A percentile compares a stretch with the other conserved stretches of the same genome.
phyloP scores from a whole-genome alignment of 345 rosid genomes.

The Gossypium arboreum region DNA sequence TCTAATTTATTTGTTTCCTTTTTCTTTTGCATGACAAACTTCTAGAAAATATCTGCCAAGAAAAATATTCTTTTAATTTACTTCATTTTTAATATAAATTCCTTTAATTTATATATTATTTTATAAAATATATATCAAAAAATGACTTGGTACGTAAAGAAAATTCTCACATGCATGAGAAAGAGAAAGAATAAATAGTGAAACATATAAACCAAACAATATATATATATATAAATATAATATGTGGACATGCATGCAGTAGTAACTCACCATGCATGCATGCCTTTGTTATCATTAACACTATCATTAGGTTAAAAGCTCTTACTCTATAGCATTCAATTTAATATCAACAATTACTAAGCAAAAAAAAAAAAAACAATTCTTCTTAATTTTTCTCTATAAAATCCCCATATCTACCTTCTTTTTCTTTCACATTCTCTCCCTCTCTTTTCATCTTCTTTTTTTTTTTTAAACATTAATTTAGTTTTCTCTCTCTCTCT shows the following conservation, averaged over 20 bases:
- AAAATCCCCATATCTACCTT: conserved; percentile 29
- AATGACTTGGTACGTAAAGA: background rate
- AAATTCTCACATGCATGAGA: background rate
- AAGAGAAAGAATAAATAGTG: background rate
- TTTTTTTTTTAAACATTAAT: background rate
- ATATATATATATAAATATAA: background rate
- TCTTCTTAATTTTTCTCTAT: conserved; percentile 24
- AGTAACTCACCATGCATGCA: conserved; percentile 19
- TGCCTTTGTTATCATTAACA: conserved; percentile 19
- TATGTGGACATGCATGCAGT: conserved; percentile 12
- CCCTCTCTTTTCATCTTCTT: background rate
- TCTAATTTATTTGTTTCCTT: background rate
- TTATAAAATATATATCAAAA: too few relatives aligned
- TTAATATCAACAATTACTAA: background rate
- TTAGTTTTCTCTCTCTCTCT: background rate
- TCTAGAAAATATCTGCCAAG: background rate
- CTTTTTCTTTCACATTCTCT: background rate
- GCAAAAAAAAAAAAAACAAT: background rate
- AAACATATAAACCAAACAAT: background rate
- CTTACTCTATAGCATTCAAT: background rate
- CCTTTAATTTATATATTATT: too few relatives aligned
- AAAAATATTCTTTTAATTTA: background rate
- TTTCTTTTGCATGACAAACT: background rate
- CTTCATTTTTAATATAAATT: background rate
- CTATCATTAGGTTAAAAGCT: conserved; percentile 34